A percentile compares a stretch with the other conserved stretches of the same genome.
Conservation (phyloP, 2,329 filamentous ascomycete species). For the Neurospora crassa region DNA sequence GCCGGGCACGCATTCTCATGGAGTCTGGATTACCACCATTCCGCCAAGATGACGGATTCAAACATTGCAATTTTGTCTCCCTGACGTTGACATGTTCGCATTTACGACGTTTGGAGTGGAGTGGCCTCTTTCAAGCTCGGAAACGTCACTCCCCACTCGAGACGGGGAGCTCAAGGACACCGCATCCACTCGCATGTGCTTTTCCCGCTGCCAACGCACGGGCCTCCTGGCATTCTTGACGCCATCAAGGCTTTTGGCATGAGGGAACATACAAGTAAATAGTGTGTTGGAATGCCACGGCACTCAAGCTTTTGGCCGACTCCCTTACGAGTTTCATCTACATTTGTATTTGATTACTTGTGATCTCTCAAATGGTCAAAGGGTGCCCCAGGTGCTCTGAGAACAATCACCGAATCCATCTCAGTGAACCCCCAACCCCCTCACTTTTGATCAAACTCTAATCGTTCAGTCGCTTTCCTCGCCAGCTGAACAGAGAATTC, state of each 20-base stretch:
- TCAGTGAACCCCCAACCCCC: background rate
- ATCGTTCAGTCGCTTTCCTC: background rate
- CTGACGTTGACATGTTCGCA: background rate
- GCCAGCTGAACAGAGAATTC: background rate
- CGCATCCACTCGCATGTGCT: background rate
- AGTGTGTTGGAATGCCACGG: background rate
- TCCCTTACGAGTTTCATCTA: background rate
- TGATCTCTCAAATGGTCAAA: no score
- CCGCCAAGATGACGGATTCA: background rate
- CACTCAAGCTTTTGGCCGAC: background rate
- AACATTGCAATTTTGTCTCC: background rate
- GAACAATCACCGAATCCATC: background rate
- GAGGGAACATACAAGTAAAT: no score
- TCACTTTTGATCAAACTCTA: background rate
- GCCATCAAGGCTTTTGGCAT: no score
- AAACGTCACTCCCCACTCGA: background rate
- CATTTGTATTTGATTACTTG: background rate
- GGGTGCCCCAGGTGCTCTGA: background rate
- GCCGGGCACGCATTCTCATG: background rate
- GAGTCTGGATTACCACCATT: background rate
- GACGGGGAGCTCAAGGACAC: background rate
- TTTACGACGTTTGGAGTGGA: background rate
- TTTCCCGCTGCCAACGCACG: background rate
- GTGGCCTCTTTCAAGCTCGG: background rate
- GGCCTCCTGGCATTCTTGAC: no score